These are phyloP conservation scores for Apiospora koreana DNA, from an alignment of 2,329 filamentous ascomycete species.

Conservation along the genomic window DNA sequence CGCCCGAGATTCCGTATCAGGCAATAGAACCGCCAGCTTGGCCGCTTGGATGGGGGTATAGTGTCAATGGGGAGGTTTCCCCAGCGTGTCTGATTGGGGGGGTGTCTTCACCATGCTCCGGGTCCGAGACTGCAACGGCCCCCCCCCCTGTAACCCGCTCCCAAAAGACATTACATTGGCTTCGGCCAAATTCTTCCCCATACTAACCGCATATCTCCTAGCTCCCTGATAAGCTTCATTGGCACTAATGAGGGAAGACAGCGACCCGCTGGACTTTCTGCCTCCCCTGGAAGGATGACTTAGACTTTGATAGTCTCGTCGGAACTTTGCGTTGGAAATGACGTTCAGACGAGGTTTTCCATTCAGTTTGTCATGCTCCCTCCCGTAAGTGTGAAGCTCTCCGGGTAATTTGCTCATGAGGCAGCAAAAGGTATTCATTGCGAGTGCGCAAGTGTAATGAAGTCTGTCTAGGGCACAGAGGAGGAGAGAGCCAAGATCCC, in stretches of 20 bases:
- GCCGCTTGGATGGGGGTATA: background rate
- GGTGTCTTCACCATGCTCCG: background rate
- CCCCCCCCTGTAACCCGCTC: background rate
- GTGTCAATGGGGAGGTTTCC: background rate
- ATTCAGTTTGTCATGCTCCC: background rate
- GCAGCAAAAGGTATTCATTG: background rate
- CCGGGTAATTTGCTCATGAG: background rate
- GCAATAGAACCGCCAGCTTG: background rate
- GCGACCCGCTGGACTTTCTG: background rate
- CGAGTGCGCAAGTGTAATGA: background rate
- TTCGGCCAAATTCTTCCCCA: constrained; percentile 6
- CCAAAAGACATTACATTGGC: background rate
- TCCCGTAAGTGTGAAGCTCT: background rate
- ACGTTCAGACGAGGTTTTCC: background rate
- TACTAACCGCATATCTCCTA: background rate
- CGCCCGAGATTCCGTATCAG: background rate
- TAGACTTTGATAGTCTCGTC: background rate
- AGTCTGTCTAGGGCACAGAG: background rate
- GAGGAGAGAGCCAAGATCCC: background rate
- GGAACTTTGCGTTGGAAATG: background rate
- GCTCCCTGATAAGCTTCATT: background rate
- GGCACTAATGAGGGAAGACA: constrained; percentile 1
- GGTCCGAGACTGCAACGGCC: background rate
- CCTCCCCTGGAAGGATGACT: background rate
- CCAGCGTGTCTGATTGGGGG: background rate